These are phyloP conservation scores for Penicillium griseofulvum DNA, from an alignment of 2,329 filamentous ascomycete species.

Conservation along the genomic window DNA sequence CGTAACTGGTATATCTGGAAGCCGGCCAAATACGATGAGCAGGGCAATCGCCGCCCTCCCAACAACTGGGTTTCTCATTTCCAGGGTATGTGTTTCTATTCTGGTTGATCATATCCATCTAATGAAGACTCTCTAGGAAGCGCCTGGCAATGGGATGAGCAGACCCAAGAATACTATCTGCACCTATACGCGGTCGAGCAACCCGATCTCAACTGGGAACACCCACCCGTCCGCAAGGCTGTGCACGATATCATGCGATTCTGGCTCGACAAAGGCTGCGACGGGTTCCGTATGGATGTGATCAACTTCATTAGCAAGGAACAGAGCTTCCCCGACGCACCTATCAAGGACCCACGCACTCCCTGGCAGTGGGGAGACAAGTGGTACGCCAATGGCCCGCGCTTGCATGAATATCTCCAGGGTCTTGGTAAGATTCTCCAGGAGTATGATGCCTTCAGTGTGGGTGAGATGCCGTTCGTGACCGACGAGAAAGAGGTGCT, in stretches of 20 bases:
- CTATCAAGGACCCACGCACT: slow-evolving; percentile 26
- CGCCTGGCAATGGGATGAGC: slow-evolving; percentile 62
- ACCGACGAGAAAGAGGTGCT: slow-evolving; percentile 51
- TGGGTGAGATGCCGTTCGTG: slow-evolving; percentile 60
- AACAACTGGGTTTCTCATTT: slow-evolving; percentile 67
- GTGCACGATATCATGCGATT: slow-evolving; percentile 73
- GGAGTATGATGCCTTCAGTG: slow-evolving; percentile 58
- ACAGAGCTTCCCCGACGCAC: slow-evolving; percentile 51
- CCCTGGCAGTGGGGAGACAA: slow-evolving; percentile 38
- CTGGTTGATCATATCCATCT: slow-evolving; percentile 23
- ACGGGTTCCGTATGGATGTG: slow-evolving; percentile 72
- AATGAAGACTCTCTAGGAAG: slow-evolving; percentile 30
- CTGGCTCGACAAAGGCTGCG: slow-evolving; percentile 72
- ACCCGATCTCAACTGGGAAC: slow-evolving; percentile 86
- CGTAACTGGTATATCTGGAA: slow-evolving; percentile 66
- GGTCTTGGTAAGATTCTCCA: slow-evolving; percentile 54
- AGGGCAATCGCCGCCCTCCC: slow-evolving; percentile 65
- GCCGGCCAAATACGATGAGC: slow-evolving; percentile 51
- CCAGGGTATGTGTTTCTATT: slow-evolving; percentile 25
- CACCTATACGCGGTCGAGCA: slow-evolving; percentile 73
- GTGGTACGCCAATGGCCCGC: slow-evolving; percentile 57
- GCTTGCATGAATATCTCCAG: slow-evolving; percentile 57
- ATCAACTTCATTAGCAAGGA: slow-evolving; percentile 71
- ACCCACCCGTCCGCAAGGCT: slow-evolving; percentile 62
- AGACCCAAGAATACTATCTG: slow-evolving; percentile 73